Conservation (phyloP, 1,284 basidiomycete genomes). For the Prillingera fragicola region DNA sequence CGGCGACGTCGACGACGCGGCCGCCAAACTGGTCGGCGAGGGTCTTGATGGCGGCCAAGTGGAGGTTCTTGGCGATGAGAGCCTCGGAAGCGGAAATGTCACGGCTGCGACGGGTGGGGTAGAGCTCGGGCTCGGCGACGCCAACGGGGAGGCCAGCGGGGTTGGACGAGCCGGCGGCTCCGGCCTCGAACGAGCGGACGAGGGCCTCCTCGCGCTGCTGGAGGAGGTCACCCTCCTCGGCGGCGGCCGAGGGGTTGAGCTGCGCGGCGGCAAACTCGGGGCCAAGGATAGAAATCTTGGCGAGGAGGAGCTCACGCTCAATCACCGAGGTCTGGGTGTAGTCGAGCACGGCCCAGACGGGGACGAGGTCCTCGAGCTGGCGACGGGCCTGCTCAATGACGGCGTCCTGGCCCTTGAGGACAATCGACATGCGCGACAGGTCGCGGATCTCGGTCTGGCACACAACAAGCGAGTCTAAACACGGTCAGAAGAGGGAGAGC, state of each 20-base stretch:
- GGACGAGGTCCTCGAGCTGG: slow-evolving; percentile 90
- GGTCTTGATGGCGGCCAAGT: slow-evolving; percentile 77
- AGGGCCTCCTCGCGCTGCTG: slow-evolving; percentile 15
- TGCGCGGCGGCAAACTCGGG: slow-evolving; percentile 95
- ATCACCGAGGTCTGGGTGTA: slow-evolving; percentile 88
- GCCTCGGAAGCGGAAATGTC: slow-evolving; percentile 61
- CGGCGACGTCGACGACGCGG: slow-evolving; percentile 88
- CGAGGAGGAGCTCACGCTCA: slow-evolving; percentile 78
- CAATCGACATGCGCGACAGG: slow-evolving; percentile 96
- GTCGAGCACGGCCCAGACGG: slow-evolving; percentile 94
- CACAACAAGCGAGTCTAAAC: slow-evolving; percentile 86
- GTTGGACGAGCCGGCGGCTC: slow-evolving; percentile 33
- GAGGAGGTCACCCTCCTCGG: slow-evolving; percentile 27
- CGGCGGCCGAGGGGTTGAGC: slow-evolving; percentile 66
- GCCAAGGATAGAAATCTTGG: slow-evolving; percentile 91
- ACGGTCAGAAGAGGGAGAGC: no score
- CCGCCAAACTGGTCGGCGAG: slow-evolving; percentile 87
- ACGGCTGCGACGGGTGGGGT: slow-evolving; percentile 27
- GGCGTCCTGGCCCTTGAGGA: slow-evolving; percentile 91
- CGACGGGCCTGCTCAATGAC: slow-evolving; percentile 94
- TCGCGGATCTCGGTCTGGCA: slow-evolving; percentile 97
- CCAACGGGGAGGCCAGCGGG: slow-evolving; percentile 68
- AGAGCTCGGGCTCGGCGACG: slow-evolving; percentile 46
- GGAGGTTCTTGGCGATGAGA: slow-evolving; percentile 81
- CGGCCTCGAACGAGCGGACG: slow-evolving; percentile 19